These are phyloP conservation scores for Emergomyces pasteurianus DNA, from an alignment of 2,329 filamentous ascomycete genomes.

Conservation along the genomic window DNA sequence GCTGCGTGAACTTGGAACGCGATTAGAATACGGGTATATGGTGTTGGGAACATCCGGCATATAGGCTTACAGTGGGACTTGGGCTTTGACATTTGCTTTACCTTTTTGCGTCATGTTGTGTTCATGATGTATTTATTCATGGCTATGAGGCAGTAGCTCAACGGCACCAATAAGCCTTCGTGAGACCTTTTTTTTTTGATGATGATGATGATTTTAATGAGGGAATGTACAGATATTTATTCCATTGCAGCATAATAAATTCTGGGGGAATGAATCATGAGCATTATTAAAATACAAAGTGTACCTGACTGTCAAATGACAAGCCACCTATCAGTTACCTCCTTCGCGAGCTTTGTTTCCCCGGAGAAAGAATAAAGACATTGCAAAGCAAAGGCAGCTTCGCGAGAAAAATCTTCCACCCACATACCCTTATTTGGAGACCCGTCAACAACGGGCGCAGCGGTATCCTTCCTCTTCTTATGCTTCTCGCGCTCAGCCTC, in stretches of 20 bases:
- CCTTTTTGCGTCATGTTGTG: neutral
- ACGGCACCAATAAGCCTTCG: neutral
- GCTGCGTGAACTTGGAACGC: neutral
- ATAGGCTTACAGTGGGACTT: neutral
- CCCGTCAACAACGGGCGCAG: conserved; percentile 30
- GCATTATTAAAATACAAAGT: conserved; percentile 6
- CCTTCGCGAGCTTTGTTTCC: conserved; percentile 48
- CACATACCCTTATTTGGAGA: conserved; percentile 7
- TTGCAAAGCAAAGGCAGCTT: conserved; percentile 66
- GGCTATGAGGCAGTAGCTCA: neutral
- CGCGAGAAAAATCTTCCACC: conserved; percentile 50
- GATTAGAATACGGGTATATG: too few relatives aligned
- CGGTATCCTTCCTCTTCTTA: conserved; percentile 21
- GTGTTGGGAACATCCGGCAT: neutral
- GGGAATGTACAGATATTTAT: neutral
- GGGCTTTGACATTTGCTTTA: neutral
- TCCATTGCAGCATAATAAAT: neutral
- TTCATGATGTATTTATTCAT: neutral
- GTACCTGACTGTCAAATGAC: conserved; percentile 27
- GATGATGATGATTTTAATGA: neutral
- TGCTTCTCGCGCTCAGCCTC: conserved; percentile 16
- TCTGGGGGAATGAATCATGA: neutral
- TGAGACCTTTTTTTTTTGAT: neutral
- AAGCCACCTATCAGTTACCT: conserved; percentile 49
- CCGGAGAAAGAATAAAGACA: conserved; percentile 54